Conservation (phyloP, 2,329 filamentous ascomycete species). For the Penicillium nordicum region DNA sequence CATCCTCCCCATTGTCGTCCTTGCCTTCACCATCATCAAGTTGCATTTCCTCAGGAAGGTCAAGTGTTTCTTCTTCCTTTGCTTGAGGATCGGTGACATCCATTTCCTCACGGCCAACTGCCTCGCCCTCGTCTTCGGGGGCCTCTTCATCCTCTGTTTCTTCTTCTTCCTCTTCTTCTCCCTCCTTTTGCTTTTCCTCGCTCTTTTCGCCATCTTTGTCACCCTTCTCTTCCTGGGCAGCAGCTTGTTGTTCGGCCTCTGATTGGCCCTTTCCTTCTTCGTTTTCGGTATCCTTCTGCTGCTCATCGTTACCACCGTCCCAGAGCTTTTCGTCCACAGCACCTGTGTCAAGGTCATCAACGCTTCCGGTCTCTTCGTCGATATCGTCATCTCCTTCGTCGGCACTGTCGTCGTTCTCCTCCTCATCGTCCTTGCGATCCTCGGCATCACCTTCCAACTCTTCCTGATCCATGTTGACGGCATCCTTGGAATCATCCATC, state of each 20-base stretch:
- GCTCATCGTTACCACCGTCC: constrained; percentile 74
- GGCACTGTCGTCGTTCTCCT: constrained; percentile 60
- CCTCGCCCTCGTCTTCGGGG: constrained; percentile 59
- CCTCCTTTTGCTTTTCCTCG: constrained; percentile 51
- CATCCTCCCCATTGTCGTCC: constrained; percentile 47
- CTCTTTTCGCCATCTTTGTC: constrained; percentile 37
- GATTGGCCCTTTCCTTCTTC: constrained; percentile 57
- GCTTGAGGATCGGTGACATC: constrained; percentile 71
- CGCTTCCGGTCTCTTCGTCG: constrained; percentile 85
- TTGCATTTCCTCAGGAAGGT: constrained; percentile 84
- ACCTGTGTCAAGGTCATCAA: constrained; percentile 83
- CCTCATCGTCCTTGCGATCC: constrained; percentile 48
- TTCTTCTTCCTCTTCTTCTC: constrained; percentile 50
- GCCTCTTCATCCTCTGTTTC: constrained; percentile 57
- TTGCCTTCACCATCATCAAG: constrained; percentile 66
- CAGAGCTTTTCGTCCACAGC: constrained; percentile 98
- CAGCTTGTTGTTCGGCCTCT: constrained; percentile 57
- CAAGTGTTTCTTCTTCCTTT: constrained; percentile 75
- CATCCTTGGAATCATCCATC: constrained; percentile 46
- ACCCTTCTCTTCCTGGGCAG: constrained; percentile 53
- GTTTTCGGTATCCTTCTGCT: constrained; percentile 69
- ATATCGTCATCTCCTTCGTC: constrained; percentile 66
- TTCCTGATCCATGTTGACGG: constrained; percentile 66
- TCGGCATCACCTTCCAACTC: constrained; percentile 85
- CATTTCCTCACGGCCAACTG: constrained; percentile 59